These are phyloP conservation scores for Potentilla sterilis DNA, from an alignment of 306 rosid species.

Conservation along the genomic window DNA sequence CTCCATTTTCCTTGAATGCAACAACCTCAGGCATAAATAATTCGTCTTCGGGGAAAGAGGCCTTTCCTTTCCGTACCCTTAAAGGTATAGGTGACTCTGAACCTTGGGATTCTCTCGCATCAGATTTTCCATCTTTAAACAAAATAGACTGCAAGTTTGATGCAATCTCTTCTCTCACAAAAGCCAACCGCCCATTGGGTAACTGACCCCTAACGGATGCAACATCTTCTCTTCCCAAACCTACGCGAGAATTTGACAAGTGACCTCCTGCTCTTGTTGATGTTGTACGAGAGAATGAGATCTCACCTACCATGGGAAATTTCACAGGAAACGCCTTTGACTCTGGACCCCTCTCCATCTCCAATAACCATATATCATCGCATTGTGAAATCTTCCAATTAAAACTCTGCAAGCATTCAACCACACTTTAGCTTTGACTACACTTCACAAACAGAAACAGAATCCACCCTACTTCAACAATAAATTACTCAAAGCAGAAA, in stretches of 20 bases:
- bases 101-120: constrained; percentile 39
- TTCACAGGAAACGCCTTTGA: constrained; percentile 50
- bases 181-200: constrained; percentile 42
- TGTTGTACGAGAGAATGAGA: constrained; percentile 30
- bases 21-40: constrained; percentile 48
- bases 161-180: constrained; percentile 33
- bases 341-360: constrained; percentile 82
- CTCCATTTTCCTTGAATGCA: constrained; percentile 48
- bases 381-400: constrained; percentile 34
- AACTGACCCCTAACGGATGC: constrained; percentile 43
- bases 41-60: constrained; percentile 53
- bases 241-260: constrained; percentile 27
- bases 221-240: constrained; percentile 24
- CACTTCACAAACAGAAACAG: constrained; percentile 19
- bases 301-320: constrained; percentile 50
- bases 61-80: constrained; percentile 54
- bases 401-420: constrained; percentile 50
- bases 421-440: constrained; percentile 15
- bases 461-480: constrained; percentile 11
- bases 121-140: constrained; percentile 53
- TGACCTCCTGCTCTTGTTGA: constrained; percentile 38
- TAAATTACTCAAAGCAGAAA: constrained; percentile 8
- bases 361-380: constrained; percentile 37
- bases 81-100: constrained; percentile 39
- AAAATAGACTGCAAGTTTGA: constrained; percentile 52